Evolutionary conservation across 805 yeast genomes (phyloP).

Genomic region (Ogataea allantospora): DNA sequence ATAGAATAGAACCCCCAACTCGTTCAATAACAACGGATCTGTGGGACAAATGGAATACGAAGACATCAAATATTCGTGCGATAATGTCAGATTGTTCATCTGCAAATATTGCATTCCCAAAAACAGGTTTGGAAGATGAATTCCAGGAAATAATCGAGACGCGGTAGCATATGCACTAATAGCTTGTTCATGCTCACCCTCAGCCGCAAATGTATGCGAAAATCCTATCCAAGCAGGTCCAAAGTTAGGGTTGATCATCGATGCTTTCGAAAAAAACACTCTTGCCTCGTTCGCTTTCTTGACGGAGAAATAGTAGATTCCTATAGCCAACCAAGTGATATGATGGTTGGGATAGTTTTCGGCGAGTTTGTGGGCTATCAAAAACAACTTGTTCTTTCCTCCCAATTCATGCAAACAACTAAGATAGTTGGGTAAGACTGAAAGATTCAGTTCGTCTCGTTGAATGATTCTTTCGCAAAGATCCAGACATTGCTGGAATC

Average conservation of each 20-base stretch:
- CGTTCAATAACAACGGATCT: conserved; percentile 88
- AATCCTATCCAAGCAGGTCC: conserved; percentile 98
- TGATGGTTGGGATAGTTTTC: conserved; percentile 79
- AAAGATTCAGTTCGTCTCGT: conserved; percentile 68
- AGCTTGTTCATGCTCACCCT: conserved; percentile 99
- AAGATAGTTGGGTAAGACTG: conserved; percentile 72
- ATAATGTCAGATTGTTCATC: conserved; percentile 75
- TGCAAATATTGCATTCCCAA: conserved; percentile 96
- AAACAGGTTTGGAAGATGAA: conserved; percentile 84
- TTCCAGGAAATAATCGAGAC: conserved; percentile 84
- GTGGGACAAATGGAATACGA: conserved; percentile 74
- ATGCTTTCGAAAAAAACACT: conserved; percentile 82
- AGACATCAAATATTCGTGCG: conserved; percentile 80
- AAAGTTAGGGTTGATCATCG: conserved; percentile 82
- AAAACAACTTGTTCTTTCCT: conserved; percentile 74
- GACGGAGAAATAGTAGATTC: conserved; percentile 79
- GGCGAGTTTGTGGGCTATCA: conserved; percentile 80
- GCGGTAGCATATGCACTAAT: conserved; percentile 96
- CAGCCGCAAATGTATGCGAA: conserved; percentile 96
- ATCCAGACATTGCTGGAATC: conserved; percentile 70
- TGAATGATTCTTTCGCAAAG: conserved; percentile 62
- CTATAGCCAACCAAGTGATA: conserved; percentile 90
- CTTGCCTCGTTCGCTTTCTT: conserved; percentile 79
- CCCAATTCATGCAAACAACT: conserved; percentile 84
- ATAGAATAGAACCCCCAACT: conserved; percentile 87